Base-by-base conservation (phyloP, 768 basidiomycete species). In the Gloeostereum incarnatum region DNA sequence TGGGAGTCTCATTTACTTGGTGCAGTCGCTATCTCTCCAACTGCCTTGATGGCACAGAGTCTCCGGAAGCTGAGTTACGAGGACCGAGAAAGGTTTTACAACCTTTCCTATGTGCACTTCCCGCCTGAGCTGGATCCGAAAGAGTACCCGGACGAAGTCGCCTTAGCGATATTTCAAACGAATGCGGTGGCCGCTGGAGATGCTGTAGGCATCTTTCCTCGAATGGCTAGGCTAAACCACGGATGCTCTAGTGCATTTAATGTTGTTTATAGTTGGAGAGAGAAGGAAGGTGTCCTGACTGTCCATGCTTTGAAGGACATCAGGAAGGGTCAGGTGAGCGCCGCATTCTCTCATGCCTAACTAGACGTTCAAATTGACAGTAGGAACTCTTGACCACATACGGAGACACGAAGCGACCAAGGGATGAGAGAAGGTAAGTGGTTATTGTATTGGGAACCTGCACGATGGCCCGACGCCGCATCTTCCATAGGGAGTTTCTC, bases 181-280 rank as follows among this genome's bases (percentile, higher is more conserved):
- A 83, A 82, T 47, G 75, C 74, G 1, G 73, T 81, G 5, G 57
- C 68, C 3, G 69, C 77, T 3, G 75, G 73, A 1, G 55, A 61
- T 1, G 49, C 56, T 14, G 71, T 72, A 3, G 80, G 78, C 0
- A 61, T 84, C n/a, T 82, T 81, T 51, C 78, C 78, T n/a, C 60
- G 53, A 16, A 78, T 75, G 66, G 76, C 78, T 9, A 63, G 80
- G 30, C 45, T 82, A 43, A 84, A 84, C 46, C 81, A 82, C 44
- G 80, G 75, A 0, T 82, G 80, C 49, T 71, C 78, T 3, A 62
- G 67, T 38, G 76, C 76, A 5, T 82, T 84, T 59, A 81, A 81
- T 52, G 65, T 63, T 4, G 73, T 81, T 9, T 82, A 82, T 49
- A 63, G 63, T 0, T 82, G 73, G 73, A 60, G 75, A 35, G 65